Evolutionary conservation across 805 yeast species (phyloP), one percentile per base, ranked within the genome.

Genomic region (Pichia eremophila): DNA sequence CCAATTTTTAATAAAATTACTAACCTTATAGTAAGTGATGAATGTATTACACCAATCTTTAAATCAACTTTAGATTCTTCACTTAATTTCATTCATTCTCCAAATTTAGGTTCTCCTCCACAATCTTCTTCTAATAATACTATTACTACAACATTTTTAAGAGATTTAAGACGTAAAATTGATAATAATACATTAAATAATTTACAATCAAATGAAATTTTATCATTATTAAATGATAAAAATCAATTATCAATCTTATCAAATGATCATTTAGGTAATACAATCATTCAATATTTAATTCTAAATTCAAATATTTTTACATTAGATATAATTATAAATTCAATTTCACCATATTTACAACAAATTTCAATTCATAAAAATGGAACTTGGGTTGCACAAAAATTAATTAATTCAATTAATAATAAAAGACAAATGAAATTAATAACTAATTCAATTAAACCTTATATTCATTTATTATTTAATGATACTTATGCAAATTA

Each of bases 381-480:
- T 64, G 99, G 99, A 52, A 93, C 99, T 6, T 93, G 99, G 99
- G 98, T 97, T 2, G 95, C 96, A 25, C 99, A 93, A 65, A 93
- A 91, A 65, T 83, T 93, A 65, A 89, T 93, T 56, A 84, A 81
- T 54, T 81, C 81, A 41, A 83, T 88, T 5, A 56, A 58, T 17
- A 66, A 73, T 52, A 79, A 73, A 40, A 73, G 77, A 43, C 86
- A 81, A 57, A 83, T 78, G 63, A 67, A 72, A 56, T 62, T 84
- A 43, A 85, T 93, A 40, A 80, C 83, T 9, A 70, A 76, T 27
- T 77, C 88, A 39, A 73, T 93, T 52, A 77, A 78, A 50, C 93
- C 95, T 1, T 89, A 84, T 59, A 78, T 93, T 42, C 86, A 85
- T 0, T 86, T 90, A 44, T 70, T 93, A 54, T 85, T 93, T 62